Conservation (phyloP, 805 yeast species). For the Ogataea pignaliae region DNA sequence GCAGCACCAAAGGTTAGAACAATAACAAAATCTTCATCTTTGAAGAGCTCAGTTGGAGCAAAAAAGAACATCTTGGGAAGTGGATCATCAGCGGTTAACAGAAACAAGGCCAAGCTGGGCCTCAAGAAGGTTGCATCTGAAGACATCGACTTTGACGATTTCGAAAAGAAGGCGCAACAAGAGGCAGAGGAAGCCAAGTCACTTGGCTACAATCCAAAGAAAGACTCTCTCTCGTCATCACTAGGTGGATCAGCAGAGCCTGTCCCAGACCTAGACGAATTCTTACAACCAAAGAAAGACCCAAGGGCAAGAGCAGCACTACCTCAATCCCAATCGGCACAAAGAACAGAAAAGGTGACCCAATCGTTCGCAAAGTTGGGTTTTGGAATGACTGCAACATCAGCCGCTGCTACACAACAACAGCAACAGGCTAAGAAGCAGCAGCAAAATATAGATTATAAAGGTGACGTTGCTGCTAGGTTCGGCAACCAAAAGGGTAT, state of each 20-base stretch:
- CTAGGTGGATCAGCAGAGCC: conserved; percentile 3
- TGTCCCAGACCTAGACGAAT: conserved; percentile 8
- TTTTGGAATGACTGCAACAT: conserved; percentile 79
- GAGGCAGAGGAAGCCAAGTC: conserved; percentile 68
- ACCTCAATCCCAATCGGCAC: conserved; percentile 11
- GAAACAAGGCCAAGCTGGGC: conserved; percentile 53
- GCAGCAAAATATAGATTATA: conserved; percentile 43
- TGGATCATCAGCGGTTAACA: conserved; percentile 39
- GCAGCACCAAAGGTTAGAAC: conserved; percentile 29
- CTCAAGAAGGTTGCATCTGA: conserved; percentile 50
- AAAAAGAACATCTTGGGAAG: conserved; percentile 35
- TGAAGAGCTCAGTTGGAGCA: conserved; percentile 14
- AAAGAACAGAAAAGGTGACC: conserved; percentile 43
- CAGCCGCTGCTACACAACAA: conserved; percentile 38
- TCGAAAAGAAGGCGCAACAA: conserved; percentile 72
- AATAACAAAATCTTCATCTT: conserved; percentile 24
- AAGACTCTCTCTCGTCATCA: conserved; percentile 5
- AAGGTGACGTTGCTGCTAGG: conserved; percentile 71
- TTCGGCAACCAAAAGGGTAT: conserved; percentile 90
- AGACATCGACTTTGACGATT: conserved; percentile 54
- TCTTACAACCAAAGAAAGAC: conserved; percentile 13
- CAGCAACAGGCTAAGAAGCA: conserved; percentile 15
- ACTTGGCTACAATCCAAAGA: conserved; percentile 47
- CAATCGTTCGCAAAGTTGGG: conserved; percentile 80
- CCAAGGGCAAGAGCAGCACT: conserved; percentile 15